Evolutionary conservation across 305 asterid species (phyloP), one percentile per base, ranked within the genome.

Genomic region (Rubia tinctorum): DNA sequence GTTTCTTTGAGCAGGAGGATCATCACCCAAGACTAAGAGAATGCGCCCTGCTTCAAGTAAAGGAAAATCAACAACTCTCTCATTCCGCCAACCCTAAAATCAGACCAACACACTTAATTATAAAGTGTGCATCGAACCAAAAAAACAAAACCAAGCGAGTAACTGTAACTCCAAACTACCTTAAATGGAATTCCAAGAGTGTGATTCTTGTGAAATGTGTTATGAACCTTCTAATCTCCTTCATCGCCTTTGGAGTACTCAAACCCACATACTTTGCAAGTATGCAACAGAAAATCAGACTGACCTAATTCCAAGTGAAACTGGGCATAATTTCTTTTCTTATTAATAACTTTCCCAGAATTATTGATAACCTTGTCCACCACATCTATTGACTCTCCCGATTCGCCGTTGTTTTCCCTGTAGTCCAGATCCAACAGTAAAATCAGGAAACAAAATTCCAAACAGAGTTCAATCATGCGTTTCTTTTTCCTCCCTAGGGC

Each of bases 301-400:
- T 91, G 93, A 6, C 95, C 97, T 69, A 91, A 76, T 66, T 90
- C 95, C 84, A 92, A 78, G 73, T 82, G 84, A 53, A 83, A 77
- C 78, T 90, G 96, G 2, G 91, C 93, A 68, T 88, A 88, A 62
- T 80, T 92, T 76, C 89, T 83, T 76, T 87, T 91, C 85, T 86
- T 88, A 69, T 84, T 86, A 79, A 86, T 61, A 75, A 83, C 81
- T 70, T 83, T 82, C 66, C 79, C 71, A 47, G 86, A 14, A 5
- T 40, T 14, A 71, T 62, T 58, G 39, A 69, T 77, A 39, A 12
- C 76, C 75, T 34, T 68, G 55, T 61, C 84, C 23, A 5, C 53
- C 63, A 73, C 58, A 68, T 69, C 75, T 58, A 78, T 58, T 64
- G 53, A 66, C 71, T 83, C 76, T 17, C 75, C 69, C 71, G 55